Evolutionary conservation across 2,329 filamentous ascomycete genomes (phyloP), one percentile per base, ranked within the genome.

Genomic region (Cercospora citrullina): DNA sequence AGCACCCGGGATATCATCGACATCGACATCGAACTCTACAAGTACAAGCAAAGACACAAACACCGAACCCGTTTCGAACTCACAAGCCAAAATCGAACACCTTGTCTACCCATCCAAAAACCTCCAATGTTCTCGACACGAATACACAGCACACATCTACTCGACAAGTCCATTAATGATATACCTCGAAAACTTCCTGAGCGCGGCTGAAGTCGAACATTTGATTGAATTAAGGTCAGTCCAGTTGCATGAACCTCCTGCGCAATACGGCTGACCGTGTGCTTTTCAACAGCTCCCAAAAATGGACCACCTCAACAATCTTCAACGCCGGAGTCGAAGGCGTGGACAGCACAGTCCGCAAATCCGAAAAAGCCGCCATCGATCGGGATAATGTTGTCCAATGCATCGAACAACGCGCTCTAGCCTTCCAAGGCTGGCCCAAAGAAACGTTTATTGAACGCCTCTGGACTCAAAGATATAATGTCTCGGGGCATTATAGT

Each of bases 391-490:
- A 78, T 21, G 80, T 80, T 0, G 85, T 89, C 7, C 83, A 86
- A 68, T 89, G 87, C 73, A 83, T 89, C 68, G 87, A 89, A 74
- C 78, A 83, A 33, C 84, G 87, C 63, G 87, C 87, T 9, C 82
- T 85, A 6, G 77, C 80, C 8, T 86, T 89, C 75, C 87, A 89
- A 75, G 87, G 87, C 72, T 89, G 86, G 86, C 83, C 83, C 1
- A 80, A 81, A 1, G 79, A 87, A 62, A 81, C 87, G 0, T 87
- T 86, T 66, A 84, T 89, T 74, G 87, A 89, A 76, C 83, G 84
- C 60, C 81, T 89, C 70, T 87, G 86, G 84, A 84, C 85, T 1
- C 87, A 89, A 73, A 81, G 84, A 61, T 89, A 89, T 73, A 84
- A 84, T n/a, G 74, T 78, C 5, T 82, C 81, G 2, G 87, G 87